phyloP scores from a whole-genome alignment of 2,329 filamentous ascomycete genomes.

The Aspergillus ustus region DNA sequence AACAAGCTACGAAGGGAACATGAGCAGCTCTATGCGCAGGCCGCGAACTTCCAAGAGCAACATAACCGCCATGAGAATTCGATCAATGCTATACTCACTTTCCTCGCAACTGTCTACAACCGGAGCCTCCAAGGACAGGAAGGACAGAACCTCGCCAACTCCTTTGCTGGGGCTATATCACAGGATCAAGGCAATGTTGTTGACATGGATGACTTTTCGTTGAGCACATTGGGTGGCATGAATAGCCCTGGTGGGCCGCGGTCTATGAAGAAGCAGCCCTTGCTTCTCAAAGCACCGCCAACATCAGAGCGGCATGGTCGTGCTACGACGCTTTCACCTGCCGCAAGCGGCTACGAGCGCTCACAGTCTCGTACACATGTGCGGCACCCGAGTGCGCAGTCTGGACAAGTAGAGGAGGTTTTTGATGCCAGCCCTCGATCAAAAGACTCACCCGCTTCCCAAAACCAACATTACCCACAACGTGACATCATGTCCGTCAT shows the following conservation, averaged over 20 bases:
- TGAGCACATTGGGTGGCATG: conserved; percentile 41
- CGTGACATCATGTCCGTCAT: conserved; percentile 56
- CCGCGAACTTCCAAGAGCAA: conserved; percentile 83
- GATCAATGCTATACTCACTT: conserved; percentile 97
- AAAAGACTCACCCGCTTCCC: conserved; percentile 24
- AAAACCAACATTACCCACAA: conserved; percentile 37
- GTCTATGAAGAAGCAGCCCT: conserved; percentile 51
- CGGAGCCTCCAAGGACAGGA: conserved; percentile 87
- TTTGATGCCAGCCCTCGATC: conserved; percentile 46
- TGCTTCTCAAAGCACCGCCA: conserved; percentile 53
- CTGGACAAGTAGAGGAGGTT: conserved; percentile 50
- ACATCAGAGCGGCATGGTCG: conserved; percentile 31
- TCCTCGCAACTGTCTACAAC: conserved; percentile 94
- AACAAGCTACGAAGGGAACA: conserved; percentile 81
- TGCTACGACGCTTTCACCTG: conserved; percentile 44
- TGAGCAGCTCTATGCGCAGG: conserved; percentile 84
- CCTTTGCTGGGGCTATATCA: conserved; percentile 77
- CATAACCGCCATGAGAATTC: conserved; percentile 98
- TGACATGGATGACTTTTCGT: conserved; percentile 59
- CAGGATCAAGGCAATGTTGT: conserved; percentile 65
- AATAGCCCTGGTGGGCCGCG: conserved; percentile 42
- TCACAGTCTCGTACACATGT: conserved; percentile 33
- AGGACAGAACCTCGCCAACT: conserved; percentile 78
- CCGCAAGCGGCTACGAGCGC: conserved; percentile 38
- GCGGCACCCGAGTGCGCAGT: conserved; percentile 37